Evolutionary conservation across 257 asterid species (phyloP).

Genomic region (Oldenlandia corymbosa): DNA sequence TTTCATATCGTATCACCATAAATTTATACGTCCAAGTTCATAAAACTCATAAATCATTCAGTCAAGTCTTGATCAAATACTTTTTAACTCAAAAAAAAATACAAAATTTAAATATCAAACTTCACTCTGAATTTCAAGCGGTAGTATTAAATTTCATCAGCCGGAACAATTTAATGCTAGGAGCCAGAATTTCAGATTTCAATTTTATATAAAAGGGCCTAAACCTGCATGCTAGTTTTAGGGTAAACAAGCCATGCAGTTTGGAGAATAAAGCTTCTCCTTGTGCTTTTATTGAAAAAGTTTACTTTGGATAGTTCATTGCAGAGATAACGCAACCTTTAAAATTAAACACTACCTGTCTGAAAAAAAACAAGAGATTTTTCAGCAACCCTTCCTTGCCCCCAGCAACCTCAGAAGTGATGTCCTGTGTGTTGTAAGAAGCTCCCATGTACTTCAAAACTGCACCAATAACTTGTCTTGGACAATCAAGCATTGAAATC

Average conservation of each 20-base stretch:
- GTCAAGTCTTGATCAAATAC: no score
- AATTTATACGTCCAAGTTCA: no score
- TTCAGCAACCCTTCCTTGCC: constrained; percentile 66
- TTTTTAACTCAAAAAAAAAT: no score
- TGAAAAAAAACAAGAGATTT: constrained; percentile 56
- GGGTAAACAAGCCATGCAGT: neutral
- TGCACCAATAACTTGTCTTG: constrained; percentile 84
- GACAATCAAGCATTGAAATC: constrained; percentile 88
- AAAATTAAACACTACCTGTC: constrained; percentile 46
- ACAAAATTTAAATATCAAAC: no score
- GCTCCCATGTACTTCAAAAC: constrained; percentile 86
- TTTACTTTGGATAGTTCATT: neutral
- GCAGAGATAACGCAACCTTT: neutral
- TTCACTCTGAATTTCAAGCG: no score
- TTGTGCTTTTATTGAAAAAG: neutral
- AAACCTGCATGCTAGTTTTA: neutral
- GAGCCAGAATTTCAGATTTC: no score
- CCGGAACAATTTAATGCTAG: no score
- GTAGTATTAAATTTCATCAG: no score
- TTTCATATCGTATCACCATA: no score
- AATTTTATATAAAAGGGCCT: no score
- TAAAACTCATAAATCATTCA: no score
- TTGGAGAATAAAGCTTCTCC: neutral
- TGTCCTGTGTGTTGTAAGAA: constrained; percentile 68
- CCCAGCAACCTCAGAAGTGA: constrained; percentile 66